phyloP scores from a whole-genome alignment of 2,329 filamentous ascomycete genomes.

The Cyphellophora attinorum region DNA sequence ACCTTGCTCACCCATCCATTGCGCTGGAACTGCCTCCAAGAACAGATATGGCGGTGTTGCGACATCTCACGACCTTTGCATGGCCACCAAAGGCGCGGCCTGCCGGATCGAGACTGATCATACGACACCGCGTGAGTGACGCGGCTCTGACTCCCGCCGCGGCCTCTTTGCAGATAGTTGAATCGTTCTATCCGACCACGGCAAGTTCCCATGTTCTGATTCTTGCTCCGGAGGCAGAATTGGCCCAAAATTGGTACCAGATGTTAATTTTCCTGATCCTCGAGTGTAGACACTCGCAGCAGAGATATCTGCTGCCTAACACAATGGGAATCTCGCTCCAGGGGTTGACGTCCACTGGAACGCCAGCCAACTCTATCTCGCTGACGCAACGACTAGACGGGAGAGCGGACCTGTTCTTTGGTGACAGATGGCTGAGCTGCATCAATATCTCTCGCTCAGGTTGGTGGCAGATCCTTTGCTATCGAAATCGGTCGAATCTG shows the following conservation, averaged over 20 bases:
- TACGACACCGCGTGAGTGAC: slow-evolving; percentile 64
- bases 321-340: slow-evolving; percentile 70
- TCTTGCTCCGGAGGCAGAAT: slow-evolving; percentile 69
- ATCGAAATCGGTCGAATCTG: slow-evolving; percentile 7
- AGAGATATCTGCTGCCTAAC: slow-evolving; percentile 21
- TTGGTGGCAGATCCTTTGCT: slow-evolving; percentile 28
- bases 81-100: slow-evolving; percentile 53
- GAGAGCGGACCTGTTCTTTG: slow-evolving; percentile 73
- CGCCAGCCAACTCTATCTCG: slow-evolving; percentile 51
- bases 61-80: slow-evolving; percentile 53
- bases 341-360: slow-evolving; percentile 53
- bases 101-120: slow-evolving; percentile 46
- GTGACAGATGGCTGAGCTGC: slow-evolving; percentile 80
- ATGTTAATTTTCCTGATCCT: slow-evolving; percentile 73
- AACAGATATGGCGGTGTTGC: slow-evolving; percentile 55
- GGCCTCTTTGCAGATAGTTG: slow-evolving; percentile 65
- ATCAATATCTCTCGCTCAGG: slow-evolving; percentile 63
- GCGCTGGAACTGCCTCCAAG: slow-evolving; percentile 73
- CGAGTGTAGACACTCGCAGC: slow-evolving; percentile 62
- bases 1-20: slow-evolving; percentile 59
- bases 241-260: slow-evolving; percentile 74
- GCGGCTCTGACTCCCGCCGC: slow-evolving; percentile 55
- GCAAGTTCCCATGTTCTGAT: slow-evolving; percentile 67
- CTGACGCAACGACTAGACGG: slow-evolving; percentile 79
- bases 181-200: slow-evolving; percentile 74